Percentiles rank a stretch among this genome's conserved stretches.
phyloP scores from a whole-genome alignment of 441 rosid genomes.

The Pelargonium myrrhifolium region DNA sequence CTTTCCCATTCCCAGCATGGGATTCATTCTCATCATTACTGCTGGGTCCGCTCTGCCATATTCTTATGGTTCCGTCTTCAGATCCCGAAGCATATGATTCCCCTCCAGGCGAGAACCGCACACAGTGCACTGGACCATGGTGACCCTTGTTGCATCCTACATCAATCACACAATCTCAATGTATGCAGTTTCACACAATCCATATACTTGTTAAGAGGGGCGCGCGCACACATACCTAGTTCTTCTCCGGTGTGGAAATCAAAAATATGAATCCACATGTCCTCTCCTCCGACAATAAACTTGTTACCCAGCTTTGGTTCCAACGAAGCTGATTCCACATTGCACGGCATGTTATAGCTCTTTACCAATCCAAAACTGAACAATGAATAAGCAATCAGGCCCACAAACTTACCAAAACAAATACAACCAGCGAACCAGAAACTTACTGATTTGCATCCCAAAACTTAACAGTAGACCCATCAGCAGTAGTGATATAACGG shows the following conservation, averaged over 20 bases:
- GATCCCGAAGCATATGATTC: conserved; percentile 96
- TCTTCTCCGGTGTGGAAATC: conserved; percentile 91
- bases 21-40: conserved; percentile 39
- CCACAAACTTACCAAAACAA: not conserved
- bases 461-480: conserved; percentile 80
- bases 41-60: conserved; percentile 71
- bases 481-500: conserved; percentile 79
- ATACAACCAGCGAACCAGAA: not conserved
- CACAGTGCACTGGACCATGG: conserved; percentile 93
- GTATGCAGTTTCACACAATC: not conserved
- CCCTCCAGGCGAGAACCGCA: conserved; percentile 88
- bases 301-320: conserved; percentile 81
- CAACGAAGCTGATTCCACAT: conserved; percentile 79
- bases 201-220: no score
- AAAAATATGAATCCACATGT: conserved; percentile 59
- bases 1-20: conserved; percentile 42
- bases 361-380: conserved; percentile 27
- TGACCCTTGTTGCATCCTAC: conserved; percentile 98
- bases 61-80: conserved; percentile 93
- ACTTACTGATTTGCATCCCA: conserved; percentile 97
- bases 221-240: conserved; percentile 43
- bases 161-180: conserved; percentile 13
- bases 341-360: conserved; percentile 41
- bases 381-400: conserved; percentile 2
- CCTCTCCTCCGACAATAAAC: conserved; percentile 85